Evolutionary conservation across 176 grass and related monocot genomes (phyloP), one percentile per base, ranked within the genome.

Genomic region (Eragrostis curvula): DNA sequence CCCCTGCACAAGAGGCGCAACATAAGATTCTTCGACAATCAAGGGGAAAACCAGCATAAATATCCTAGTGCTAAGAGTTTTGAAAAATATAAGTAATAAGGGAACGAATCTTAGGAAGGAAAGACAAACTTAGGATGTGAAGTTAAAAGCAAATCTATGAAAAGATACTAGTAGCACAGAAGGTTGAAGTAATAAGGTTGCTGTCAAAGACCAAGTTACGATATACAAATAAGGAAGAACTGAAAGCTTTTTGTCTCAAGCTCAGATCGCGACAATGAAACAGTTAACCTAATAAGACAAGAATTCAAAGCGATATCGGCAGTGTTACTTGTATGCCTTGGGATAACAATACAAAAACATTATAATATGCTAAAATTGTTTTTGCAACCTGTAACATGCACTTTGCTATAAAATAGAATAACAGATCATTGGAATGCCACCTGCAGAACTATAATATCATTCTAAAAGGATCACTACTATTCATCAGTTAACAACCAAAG

Each of bases 1-100:
- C 32, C 77, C 66, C 92, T 94, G 89, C 84, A 89, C 76, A 83
- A 83, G 51, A 87, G 15, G 60, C 2, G 64, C 7, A 56, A 29
- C 46, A 75, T 79, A 72, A 89, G 65, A 74, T 71, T 82, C 18
- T 85, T 44, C 17, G 78, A 51, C 62, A 77, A 18, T 30, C 24
- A 49, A 85, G 40, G 39, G 32, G 39, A 20, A 79, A n/a, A 30
- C 73, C 24, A 79, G 21, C 12, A 52, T n/a, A 39, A 10, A 45
- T 63, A 48, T 67, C 47, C 40, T 40, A 45, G 73, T 28, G 40
- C 10, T 69, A 63, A 6, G 25, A 53, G 3, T 83, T 79, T 59
- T 42, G 63, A 25, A 88, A 36, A 79, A 78, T 32, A 85, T 13
- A 30, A 16, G 12, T 10, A 28, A 10, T 15, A 68, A 46, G 64